Conservation (phyloP, 768 basidiomycete species). For the Mrakia gelida region DNA sequence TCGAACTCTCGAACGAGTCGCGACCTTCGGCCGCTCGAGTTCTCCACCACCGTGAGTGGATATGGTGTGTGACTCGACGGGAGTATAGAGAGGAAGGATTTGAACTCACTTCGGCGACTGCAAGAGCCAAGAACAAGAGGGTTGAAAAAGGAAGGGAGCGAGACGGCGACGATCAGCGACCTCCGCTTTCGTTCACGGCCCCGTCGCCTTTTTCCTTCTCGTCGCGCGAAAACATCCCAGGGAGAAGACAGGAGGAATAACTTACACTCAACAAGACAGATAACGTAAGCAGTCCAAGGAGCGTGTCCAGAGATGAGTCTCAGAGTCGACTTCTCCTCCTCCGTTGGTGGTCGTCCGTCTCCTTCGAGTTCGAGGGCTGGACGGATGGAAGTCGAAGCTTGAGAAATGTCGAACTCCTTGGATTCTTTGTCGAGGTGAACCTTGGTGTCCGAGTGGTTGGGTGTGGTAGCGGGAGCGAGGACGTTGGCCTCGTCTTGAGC, state of each 20-base stretch:
- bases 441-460: not conserved
- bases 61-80: too few relatives aligned
- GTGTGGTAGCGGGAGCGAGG: not conserved
- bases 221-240: not conserved
- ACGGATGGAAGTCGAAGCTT: not conserved
- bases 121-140: too few relatives aligned
- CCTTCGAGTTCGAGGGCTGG: not conserved
- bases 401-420: not conserved
- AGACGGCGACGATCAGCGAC: too few relatives aligned
- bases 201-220: too few relatives aligned
- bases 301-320: conserved; percentile 34
- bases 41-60: not conserved
- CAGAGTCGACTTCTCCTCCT: conserved; percentile 19
- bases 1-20: not conserved
- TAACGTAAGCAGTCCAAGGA: conserved; percentile 33
- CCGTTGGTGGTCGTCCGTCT: conserved; percentile 17
- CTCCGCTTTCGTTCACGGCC: too few relatives aligned
- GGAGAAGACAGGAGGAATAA: not conserved
- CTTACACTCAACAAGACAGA: conserved; percentile 37
- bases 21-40: not conserved
- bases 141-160: not conserved
- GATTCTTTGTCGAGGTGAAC: not conserved
- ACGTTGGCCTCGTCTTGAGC: not conserved
- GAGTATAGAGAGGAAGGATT: too few relatives aligned
- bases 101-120: not conserved